These are phyloP conservation scores for Aspergillus fumigatus DNA, from an alignment of 2,329 filamentous ascomycete species.

Conservation along the genomic window DNA sequence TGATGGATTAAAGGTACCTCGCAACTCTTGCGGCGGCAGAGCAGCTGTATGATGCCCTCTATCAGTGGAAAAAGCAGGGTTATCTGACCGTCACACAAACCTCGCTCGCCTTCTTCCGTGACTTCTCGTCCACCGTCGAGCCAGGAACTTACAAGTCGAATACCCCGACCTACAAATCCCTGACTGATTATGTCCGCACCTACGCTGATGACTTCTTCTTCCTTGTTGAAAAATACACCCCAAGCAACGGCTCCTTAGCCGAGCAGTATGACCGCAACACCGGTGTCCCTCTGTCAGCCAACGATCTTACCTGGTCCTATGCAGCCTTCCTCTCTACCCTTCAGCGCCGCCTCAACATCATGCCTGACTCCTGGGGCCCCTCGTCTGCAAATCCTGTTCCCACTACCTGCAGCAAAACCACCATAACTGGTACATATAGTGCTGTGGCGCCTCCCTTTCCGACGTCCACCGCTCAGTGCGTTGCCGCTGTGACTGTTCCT, in stretches of 20 bases:
- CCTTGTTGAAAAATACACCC: conserved; percentile 30
- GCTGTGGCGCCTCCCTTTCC: not conserved
- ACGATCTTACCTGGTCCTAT: conserved; percentile 20
- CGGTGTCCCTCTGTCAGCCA: conserved; percentile 11
- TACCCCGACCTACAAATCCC: conserved; percentile 46
- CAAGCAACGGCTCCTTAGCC: conserved; percentile 21
- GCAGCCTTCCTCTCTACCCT: conserved; percentile 16
- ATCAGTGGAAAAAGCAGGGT: conserved; percentile 61
- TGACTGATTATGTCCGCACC: conserved; percentile 55
- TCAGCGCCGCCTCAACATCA: conserved; percentile 10
- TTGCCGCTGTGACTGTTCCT: not conserved
- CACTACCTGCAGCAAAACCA: conserved; percentile 4
- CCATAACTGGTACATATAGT: conserved; percentile 6
- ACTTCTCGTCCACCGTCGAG: conserved; percentile 54
- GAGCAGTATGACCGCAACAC: conserved; percentile 33
- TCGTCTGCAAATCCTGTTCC: conserved; percentile 3
- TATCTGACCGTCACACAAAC: conserved; percentile 59
- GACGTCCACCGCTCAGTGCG: not conserved
- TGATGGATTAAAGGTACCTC: conserved; percentile 13
- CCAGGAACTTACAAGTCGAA: conserved; percentile 60
- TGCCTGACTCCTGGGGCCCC: conserved; percentile 19
- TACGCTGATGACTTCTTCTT: conserved; percentile 56
- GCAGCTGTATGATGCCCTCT: conserved; percentile 69
- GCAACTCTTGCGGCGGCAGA: conserved; percentile 68
- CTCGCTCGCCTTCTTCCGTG: conserved; percentile 67